A percentile compares a stretch with the other conserved stretches of the same genome.
These are phyloP conservation scores for Hanseniaspora valbyensis DNA, from an alignment of 805 yeast genomes.

Conservation along the genomic window DNA sequence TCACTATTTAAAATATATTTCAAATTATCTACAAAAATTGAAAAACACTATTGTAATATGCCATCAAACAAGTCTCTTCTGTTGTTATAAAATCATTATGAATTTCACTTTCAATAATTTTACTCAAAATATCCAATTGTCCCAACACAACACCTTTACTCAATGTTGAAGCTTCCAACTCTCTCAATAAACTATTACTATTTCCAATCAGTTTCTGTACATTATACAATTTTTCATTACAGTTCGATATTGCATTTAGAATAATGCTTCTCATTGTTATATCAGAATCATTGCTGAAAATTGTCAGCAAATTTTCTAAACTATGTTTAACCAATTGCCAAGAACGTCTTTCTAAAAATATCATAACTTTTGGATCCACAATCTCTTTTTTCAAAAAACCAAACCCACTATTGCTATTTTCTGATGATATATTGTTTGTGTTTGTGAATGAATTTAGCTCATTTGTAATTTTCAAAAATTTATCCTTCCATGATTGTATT, in stretches of 20 bases:
- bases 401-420: not conserved
- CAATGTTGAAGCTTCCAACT: slow-evolving; percentile 4
- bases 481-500: slow-evolving; percentile 7
- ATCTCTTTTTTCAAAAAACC: slow-evolving; percentile 4
- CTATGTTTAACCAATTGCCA: slow-evolving; percentile 1
- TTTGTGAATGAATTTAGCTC: slow-evolving; percentile 5
- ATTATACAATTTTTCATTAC: slow-evolving; percentile 4
- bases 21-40: slow-evolving; percentile 6
- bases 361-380: slow-evolving; percentile 7
- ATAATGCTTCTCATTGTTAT: slow-evolving; percentile 1
- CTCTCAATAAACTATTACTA: slow-evolving; percentile 2
- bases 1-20: not conserved
- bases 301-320: not conserved
- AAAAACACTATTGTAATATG: slow-evolving; percentile 2
- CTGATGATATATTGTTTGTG: not conserved
- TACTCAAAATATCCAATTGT: slow-evolving; percentile 9
- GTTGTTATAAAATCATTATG: slow-evolving; percentile 5
- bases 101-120: slow-evolving; percentile 9
- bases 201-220: slow-evolving; percentile 4
- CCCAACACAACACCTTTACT: slow-evolving; percentile 8
- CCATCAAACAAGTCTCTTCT: not conserved
- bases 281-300: not conserved
- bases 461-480: slow-evolving; percentile 9
- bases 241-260: slow-evolving; percentile 1
- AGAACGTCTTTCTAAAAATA: slow-evolving; percentile 2